These are phyloP conservation scores for Chrysoporthe deuterocubensis DNA, from an alignment of 2,329 filamentous ascomycete species.

Conservation along the genomic window DNA sequence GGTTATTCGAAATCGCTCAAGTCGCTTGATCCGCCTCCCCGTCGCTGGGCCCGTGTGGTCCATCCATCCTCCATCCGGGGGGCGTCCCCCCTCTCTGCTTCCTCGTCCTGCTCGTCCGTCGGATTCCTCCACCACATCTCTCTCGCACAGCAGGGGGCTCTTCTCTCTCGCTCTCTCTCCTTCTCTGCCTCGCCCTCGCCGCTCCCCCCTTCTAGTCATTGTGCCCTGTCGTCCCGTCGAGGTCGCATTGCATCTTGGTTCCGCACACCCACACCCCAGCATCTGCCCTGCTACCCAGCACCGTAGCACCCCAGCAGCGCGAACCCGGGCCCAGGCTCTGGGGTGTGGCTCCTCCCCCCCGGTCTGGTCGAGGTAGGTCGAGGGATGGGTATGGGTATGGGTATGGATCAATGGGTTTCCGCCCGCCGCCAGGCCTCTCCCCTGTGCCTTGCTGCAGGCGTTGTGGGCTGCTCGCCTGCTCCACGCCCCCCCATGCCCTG, in stretches of 20 bases:
- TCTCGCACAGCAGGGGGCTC: too few relatives aligned
- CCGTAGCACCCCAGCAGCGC: too few relatives aligned
- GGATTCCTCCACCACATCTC: too few relatives aligned
- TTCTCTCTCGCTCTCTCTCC: background rate
- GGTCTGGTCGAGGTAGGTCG: too few relatives aligned
- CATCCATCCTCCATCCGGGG: background rate
- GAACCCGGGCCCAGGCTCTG: too few relatives aligned
- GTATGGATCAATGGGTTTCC: too few relatives aligned
- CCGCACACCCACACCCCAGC: conserved; percentile 1
- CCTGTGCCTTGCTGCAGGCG: background rate
- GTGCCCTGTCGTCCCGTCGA: background rate
- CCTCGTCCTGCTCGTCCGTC: background rate
- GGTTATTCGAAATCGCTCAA: conserved; percentile 28
- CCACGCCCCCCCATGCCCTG: background rate
- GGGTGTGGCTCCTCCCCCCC: too few relatives aligned
- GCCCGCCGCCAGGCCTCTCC: background rate
- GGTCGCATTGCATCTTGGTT: conserved; percentile 18
- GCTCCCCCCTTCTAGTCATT: background rate
- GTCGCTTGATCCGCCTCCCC: conserved; percentile 21
- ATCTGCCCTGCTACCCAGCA: too few relatives aligned
- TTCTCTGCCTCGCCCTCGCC: background rate
- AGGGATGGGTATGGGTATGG: too few relatives aligned
- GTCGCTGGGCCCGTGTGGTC: background rate
- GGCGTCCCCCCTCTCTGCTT: background rate
- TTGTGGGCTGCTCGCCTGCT: background rate